A percentile compares a stretch with the other conserved stretches of the same genome.
Evolutionary conservation across 306 rosid genomes (phyloP).

Genomic region (Senna siamea): DNA sequence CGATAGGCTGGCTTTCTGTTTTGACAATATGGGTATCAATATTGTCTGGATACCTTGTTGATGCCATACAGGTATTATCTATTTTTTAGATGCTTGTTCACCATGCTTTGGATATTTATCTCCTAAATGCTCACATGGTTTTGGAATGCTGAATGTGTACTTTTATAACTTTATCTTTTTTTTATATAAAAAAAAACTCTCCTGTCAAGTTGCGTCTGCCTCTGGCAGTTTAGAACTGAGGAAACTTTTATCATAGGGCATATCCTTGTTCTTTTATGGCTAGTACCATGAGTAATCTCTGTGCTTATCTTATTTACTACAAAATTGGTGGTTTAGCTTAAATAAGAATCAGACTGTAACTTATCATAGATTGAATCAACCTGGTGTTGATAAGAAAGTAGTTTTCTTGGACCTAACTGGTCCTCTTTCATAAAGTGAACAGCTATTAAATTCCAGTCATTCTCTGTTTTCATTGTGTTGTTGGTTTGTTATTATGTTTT

Average conservation of each 20-base stretch:
- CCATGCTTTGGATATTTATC: constrained; percentile 27
- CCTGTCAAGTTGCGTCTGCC: neutral
- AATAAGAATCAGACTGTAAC: neutral
- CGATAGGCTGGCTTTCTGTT: constrained; percentile 83
- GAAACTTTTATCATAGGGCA: constrained; percentile 26
- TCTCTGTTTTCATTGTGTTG: constrained; percentile 1
- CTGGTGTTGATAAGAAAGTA: neutral
- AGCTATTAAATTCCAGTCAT: neutral
- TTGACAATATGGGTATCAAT: constrained; percentile 81
- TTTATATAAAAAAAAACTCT: neutral
- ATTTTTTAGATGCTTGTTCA: constrained; percentile 26
- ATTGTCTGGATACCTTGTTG: constrained; percentile 88
- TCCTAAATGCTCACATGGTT: constrained; percentile 8
- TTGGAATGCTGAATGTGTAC: constrained; percentile 17
- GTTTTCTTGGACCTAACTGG: neutral
- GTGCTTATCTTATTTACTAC: neutral
- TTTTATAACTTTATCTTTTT: neutral
- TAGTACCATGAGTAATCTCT: neutral
- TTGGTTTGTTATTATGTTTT: constrained; percentile 24
- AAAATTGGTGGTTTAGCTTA: neutral
- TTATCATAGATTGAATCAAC: neutral
- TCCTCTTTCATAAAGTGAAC: constrained; percentile 18
- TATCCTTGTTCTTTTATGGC: neutral
- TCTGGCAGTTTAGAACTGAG: neutral
- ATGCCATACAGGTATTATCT: constrained; percentile 73